Evolutionary conservation across 495 filamentous ascomycete species (phyloP).

Genomic region (Penicillium fimorum): DNA sequence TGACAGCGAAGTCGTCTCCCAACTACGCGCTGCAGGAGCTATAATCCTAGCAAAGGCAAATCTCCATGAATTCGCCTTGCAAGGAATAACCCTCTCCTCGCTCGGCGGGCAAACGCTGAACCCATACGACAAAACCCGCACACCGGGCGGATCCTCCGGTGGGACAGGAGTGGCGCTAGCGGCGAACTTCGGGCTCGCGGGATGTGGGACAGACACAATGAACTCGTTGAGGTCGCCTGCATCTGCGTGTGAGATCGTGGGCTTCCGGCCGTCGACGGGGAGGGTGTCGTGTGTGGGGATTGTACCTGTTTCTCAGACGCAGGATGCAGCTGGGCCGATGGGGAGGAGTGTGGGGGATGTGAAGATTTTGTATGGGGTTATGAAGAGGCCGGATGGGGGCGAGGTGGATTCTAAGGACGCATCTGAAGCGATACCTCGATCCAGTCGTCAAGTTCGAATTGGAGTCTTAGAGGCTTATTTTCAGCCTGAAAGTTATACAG

Average conservation of each 20-base stretch:
- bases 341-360: conserved; percentile 54
- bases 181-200: conserved; percentile 55
- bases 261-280: conserved; percentile 59
- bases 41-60: conserved; percentile 68
- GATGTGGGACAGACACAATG: conserved; percentile 62
- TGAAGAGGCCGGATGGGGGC: conserved; percentile 35
- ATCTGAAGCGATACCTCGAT: conserved; percentile 23
- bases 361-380: conserved; percentile 52
- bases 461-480: conserved; percentile 45
- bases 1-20: conserved; percentile 44
- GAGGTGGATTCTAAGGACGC: neutral
- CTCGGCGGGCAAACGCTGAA: conserved; percentile 62
- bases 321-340: conserved; percentile 62
- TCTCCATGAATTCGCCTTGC: conserved; percentile 63
- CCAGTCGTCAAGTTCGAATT: conserved; percentile 39
- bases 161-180: conserved; percentile 61
- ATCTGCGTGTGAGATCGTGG: conserved; percentile 60
- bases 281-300: conserved; percentile 52
- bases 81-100: conserved; percentile 59
- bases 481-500: conserved; percentile 31
- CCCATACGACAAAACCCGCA: conserved; percentile 60
- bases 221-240: conserved; percentile 63
- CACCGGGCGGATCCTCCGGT: conserved; percentile 63
- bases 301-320: conserved; percentile 60
- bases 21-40: conserved; percentile 53